A percentile compares a stretch with the other conserved stretches of the same genome.
These are phyloP conservation scores for Nemophila menziesii DNA, from an alignment of 257 asterid species.

Conservation along the genomic window DNA sequence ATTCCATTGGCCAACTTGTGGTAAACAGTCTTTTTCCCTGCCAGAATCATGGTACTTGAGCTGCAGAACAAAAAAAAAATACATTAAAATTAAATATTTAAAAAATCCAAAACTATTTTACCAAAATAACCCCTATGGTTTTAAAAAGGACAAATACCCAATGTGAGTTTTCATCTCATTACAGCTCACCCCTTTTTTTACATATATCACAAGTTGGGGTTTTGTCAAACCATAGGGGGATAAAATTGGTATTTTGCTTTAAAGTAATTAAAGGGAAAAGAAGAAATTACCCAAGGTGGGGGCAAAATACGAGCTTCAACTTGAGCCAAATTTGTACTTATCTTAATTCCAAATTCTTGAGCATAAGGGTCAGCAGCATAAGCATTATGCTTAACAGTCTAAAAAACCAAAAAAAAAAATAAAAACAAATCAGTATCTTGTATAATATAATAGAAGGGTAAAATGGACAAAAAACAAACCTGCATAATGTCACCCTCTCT, in stretches of 20 bases:
- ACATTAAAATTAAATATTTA: background rate
- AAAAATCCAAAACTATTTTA: too few species aligned
- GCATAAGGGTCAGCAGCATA: conserved; percentile 18
- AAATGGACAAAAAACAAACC: too few species aligned
- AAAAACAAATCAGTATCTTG: too few species aligned
- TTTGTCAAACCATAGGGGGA: too few species aligned
- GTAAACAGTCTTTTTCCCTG: conserved; percentile 18
- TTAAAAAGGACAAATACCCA: too few species aligned
- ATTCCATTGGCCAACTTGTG: conserved; percentile 26
- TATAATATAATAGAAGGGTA: too few species aligned
- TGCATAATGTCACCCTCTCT: conserved; percentile 66
- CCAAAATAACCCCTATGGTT: too few species aligned
- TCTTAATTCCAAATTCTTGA: conserved; percentile 18
- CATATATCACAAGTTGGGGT: too few species aligned
- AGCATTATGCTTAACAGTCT: conserved; percentile 23
- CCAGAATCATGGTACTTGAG: conserved; percentile 24
- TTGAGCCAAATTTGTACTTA: conserved; percentile 18
- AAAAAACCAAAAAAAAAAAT: too few species aligned
- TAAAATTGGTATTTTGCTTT: background rate
- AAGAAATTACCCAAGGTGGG: conserved; percentile 24
- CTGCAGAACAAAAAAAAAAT: conserved; percentile 8
- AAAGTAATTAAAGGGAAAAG: background rate
- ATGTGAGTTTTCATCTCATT: too few species aligned
- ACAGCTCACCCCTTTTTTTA: too few species aligned
- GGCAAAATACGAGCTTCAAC: conserved; percentile 28